Evolutionary conservation across 768 basidiomycete species (phyloP), one percentile per base, ranked within the genome.

Genomic region (Tricholoma bakamatsutake): DNA sequence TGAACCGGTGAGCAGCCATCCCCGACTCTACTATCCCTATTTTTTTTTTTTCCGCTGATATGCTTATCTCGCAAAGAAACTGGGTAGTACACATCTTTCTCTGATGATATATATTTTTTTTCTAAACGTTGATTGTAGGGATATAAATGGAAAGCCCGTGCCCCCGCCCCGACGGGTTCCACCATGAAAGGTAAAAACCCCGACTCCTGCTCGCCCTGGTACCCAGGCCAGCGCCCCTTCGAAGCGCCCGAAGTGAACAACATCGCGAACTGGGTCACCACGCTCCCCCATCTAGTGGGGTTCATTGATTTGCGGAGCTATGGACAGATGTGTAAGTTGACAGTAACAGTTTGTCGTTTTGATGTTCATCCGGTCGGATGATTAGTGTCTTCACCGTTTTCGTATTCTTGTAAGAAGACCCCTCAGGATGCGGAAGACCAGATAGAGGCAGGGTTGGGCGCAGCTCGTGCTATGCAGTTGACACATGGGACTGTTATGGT

Each of bases 361-460:
- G n/a, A n/a, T n/a, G n/a, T n/a, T n/a, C n/a, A n/a, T n/a, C n/a
- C n/a, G n/a, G n/a, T n/a, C n/a, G n/a, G n/a, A n/a, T n/a, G n/a
- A n/a, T n/a, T n/a, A n/a, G 88, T 91, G 54, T 87, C 88, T n/a
- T 76, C 83, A 34, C 91, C 91, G 4, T 93, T 78, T 61, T 88
- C 90, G 0, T 85, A 84, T 64, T 81, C 83, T 0, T 91, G 89
- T 70, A 76, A 77, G 35, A 72, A 71, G 40, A 64, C 76, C 13
- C 81, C 87, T 0, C 75, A 78, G 53, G 85, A 87, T 58, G 85
- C 83, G 1, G 87, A 90, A 65, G 82, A 87, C 62, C 78, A 85
- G 61, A 70, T 83, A 59, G 87, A 90, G 67, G 85, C 83, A 3
- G 82, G 79, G 4, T 66, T 83, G 1, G 85, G 85, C 0, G 83